Percentiles rank a stretch among this genome's conserved stretches.
Evolutionary conservation across 78 protist genomes (phyloP).

Genomic region (Mantamonas sphyraenae): DNA sequence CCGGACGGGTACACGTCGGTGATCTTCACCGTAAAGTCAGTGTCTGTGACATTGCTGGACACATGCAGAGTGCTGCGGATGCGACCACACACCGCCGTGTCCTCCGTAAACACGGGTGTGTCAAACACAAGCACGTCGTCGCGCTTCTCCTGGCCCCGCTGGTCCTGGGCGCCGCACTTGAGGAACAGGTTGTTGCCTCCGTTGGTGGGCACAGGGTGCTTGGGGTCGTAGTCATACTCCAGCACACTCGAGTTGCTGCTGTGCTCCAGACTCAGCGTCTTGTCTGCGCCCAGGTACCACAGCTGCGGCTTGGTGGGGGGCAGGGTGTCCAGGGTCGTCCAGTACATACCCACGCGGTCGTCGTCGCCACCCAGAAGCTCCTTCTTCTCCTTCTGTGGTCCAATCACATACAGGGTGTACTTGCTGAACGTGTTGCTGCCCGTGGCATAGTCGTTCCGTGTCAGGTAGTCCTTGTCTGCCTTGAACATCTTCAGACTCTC

Average conservation of each 20-base stretch:
- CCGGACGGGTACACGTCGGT: slow-evolving; percentile 27
- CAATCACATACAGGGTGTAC: slow-evolving; percentile 2
- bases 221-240: slow-evolving; percentile 25
- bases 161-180: slow-evolving; percentile 15
- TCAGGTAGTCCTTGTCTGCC: not conserved
- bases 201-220: slow-evolving; percentile 6
- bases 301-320: not conserved
- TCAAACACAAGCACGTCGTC: slow-evolving; percentile 1
- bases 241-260: no score
- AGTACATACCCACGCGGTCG: not conserved
- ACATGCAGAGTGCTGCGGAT: not conserved
- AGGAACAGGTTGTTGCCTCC: slow-evolving; percentile 22
- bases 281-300: not conserved
- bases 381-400: not conserved
- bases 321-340: slow-evolving; percentile 4
- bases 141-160: slow-evolving; percentile 4
- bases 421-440: no score
- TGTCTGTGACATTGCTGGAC: slow-evolving; percentile 1
- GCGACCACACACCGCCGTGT: not conserved
- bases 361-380: not conserved
- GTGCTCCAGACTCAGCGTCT: no score
- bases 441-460: not conserved
- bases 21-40: slow-evolving; percentile 27
- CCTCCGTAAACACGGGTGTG: not conserved
- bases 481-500: not conserved